Evolutionary conservation across 805 yeast species (phyloP).

Genomic region (Ogataea pignaliae): DNA sequence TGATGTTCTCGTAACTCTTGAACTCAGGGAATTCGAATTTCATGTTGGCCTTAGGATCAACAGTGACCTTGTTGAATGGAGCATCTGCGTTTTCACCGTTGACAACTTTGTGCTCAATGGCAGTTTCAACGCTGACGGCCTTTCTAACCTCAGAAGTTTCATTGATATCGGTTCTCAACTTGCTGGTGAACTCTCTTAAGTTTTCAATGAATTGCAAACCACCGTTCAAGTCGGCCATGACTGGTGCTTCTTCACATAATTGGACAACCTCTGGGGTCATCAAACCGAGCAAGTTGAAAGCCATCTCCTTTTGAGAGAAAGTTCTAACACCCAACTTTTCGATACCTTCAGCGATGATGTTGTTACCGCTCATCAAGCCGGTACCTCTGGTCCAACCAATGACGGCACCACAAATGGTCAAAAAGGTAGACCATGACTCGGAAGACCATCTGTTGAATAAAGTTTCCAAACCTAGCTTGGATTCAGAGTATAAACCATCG

Average conservation of each 20-base stretch:
- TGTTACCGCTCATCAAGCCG: constrained; percentile 96
- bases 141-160: constrained; percentile 90
- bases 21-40: constrained; percentile 89
- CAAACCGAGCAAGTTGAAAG: constrained; percentile 93
- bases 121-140: constrained; percentile 91
- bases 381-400: constrained; percentile 99
- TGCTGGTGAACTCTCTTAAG: constrained; percentile 80
- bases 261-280: constrained; percentile 81
- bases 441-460: constrained; percentile 98
- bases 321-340: constrained; percentile 96
- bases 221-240: constrained; percentile 98
- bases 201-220: constrained; percentile 92
- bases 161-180: constrained; percentile 69
- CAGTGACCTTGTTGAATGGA: constrained; percentile 69
- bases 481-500: constrained; percentile 97
- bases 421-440: constrained; percentile 91
- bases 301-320: constrained; percentile 98
- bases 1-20: constrained; percentile 71
- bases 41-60: constrained; percentile 94
- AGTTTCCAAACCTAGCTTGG: constrained; percentile 92
- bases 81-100: constrained; percentile 86
- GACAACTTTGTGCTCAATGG: constrained; percentile 80
- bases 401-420: constrained; percentile 96
- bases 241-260: constrained; percentile 89
- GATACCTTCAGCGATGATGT: constrained; percentile 95